Evolutionary conservation across 2,329 filamentous ascomycete genomes (phyloP).

Genomic region (Elsinoe ampelina): DNA sequence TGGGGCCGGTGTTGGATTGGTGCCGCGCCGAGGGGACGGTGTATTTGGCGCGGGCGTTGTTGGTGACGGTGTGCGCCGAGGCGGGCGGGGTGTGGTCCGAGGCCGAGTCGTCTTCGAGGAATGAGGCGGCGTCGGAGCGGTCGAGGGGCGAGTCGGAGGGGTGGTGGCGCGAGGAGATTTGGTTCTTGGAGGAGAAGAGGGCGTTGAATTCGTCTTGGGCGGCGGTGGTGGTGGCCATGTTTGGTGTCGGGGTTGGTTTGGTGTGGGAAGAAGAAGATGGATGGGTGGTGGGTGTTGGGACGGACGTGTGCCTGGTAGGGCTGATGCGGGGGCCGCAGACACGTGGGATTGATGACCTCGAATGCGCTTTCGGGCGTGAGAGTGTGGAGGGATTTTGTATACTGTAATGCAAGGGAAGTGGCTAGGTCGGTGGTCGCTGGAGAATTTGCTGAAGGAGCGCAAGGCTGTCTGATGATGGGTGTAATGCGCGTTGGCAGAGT

Average conservation of each 20-base stretch:
- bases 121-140: constrained; percentile 31
- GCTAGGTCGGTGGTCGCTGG: not conserved
- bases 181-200: constrained; percentile 40
- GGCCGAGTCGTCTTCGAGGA: constrained; percentile 33
- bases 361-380: not conserved
- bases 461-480: constrained; percentile 7
- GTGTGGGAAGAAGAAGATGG: too few species aligned
- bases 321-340: not conserved
- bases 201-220: constrained; percentile 45
- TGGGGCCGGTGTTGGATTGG: constrained; percentile 68
- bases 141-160: constrained; percentile 38
- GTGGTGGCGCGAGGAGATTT: constrained; percentile 29
- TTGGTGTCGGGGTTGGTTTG: too few species aligned
- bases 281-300: constrained; percentile 1
- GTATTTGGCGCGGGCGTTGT: constrained; percentile 28
- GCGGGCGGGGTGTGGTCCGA: constrained; percentile 27
- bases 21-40: constrained; percentile 52
- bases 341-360: constrained; percentile 8
- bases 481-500: not conserved
- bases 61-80: constrained; percentile 33
- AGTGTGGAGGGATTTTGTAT: not conserved
- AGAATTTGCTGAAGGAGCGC: not conserved
- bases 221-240: constrained; percentile 20
- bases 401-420: not conserved
- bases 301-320: constrained; percentile 8